Conservation (phyloP, 2,329 filamentous ascomycete species). For the Fusarium decemcellulare region DNA sequence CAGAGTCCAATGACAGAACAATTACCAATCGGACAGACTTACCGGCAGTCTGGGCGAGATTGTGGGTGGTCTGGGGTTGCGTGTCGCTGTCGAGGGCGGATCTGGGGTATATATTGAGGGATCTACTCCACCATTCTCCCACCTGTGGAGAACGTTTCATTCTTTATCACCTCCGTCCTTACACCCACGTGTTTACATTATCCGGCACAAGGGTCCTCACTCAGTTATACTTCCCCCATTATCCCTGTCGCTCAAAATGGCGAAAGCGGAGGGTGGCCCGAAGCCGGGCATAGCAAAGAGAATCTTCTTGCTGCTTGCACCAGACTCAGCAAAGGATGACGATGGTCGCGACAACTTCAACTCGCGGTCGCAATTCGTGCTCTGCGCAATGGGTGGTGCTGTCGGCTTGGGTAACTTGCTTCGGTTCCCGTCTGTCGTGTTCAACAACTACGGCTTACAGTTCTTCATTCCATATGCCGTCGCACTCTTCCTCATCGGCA, state of each 20-base stretch:
- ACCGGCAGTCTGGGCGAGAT: neutral
- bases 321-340: constrained; percentile 5
- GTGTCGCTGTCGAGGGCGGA: neutral
- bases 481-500: constrained; percentile 56
- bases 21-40: neutral
- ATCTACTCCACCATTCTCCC: constrained; percentile 21
- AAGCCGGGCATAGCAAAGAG: constrained; percentile 36
- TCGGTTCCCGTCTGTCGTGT: constrained; percentile 6
- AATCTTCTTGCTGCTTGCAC: constrained; percentile 24
- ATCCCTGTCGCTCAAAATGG: constrained; percentile 22
- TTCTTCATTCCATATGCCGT: constrained; percentile 17
- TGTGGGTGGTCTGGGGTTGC: constrained; percentile 8
- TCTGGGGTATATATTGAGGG: constrained; percentile 22
- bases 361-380: neutral
- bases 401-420: constrained; percentile 19
- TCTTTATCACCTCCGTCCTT: too few relatives aligned
- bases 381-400: constrained; percentile 15
- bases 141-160: constrained; percentile 16
- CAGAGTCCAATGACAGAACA: constrained; percentile 1
- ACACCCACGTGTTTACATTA: neutral
- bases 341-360: constrained; percentile 3
- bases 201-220: constrained; percentile 2
- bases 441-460: constrained; percentile 3
- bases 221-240: neutral
- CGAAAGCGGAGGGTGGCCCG: constrained; percentile 28